Percentiles rank a stretch among this genome's conserved stretches.
Evolutionary conservation across 306 rosid species (phyloP).

Genomic region (Canavalia ensiformis): DNA sequence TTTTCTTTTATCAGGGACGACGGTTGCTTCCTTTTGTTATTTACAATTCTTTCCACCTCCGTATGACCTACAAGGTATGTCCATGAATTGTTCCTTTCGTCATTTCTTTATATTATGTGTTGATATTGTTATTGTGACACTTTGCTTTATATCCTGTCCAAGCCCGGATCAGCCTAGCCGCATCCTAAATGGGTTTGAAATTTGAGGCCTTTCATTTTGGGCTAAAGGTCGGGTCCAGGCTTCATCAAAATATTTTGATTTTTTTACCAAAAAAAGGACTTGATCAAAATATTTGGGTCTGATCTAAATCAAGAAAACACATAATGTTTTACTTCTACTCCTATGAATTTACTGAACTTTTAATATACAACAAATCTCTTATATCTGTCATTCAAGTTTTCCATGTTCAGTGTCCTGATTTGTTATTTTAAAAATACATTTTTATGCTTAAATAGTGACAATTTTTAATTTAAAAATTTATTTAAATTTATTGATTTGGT

Average conservation of each 20-base stretch:
- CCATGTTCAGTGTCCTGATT: slow-evolving; percentile 1
- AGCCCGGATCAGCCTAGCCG: neutral
- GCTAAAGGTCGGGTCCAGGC: slow-evolving; percentile 26
- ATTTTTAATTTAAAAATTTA: neutral
- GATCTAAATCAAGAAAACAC: slow-evolving; percentile 31
- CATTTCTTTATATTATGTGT: slow-evolving; percentile 17
- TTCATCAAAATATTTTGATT: slow-evolving; percentile 5
- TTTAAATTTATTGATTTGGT: neutral
- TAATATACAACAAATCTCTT: neutral
- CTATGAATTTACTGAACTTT: neutral
- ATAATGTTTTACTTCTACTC: neutral
- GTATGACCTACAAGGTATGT: slow-evolving; percentile 79
- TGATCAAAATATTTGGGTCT: slow-evolving; percentile 3
- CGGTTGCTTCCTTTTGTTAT: slow-evolving; percentile 84
- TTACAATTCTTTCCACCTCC: slow-evolving; percentile 98
- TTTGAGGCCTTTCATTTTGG: slow-evolving; percentile 24
- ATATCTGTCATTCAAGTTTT: neutral
- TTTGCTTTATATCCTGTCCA: slow-evolving; percentile 21
- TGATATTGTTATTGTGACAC: slow-evolving; percentile 19
- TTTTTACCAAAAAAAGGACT: neutral
- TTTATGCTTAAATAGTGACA: neutral
- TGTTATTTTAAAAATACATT: neutral
- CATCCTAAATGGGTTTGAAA: slow-evolving; percentile 29
- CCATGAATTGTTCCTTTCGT: slow-evolving; percentile 28
- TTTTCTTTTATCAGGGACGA: slow-evolving; percentile 64